phyloP scores from a whole-genome alignment of 2,329 filamentous ascomycete species.

The Helotiales sp. region DNA sequence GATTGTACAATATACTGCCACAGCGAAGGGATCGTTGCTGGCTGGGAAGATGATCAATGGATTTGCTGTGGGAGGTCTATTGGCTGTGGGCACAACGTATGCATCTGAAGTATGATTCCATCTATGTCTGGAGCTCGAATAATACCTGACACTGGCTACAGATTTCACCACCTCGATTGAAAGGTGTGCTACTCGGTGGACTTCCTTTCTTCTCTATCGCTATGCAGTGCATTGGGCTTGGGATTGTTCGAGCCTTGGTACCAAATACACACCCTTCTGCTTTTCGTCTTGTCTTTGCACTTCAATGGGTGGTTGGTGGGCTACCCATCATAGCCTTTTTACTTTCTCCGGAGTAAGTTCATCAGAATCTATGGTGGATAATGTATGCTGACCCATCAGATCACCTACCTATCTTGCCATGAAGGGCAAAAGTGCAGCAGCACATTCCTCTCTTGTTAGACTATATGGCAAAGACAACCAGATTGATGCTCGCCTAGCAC shows the following conservation, averaged over 20 bases:
- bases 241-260: constrained; percentile 16
- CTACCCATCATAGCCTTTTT: constrained; percentile 10
- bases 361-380: not conserved
- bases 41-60: constrained; percentile 26
- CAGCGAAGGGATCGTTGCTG: constrained; percentile 15
- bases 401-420: constrained; percentile 24
- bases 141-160: constrained; percentile 30
- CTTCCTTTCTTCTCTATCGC: constrained; percentile 17
- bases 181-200: constrained; percentile 16
- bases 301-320: constrained; percentile 12
- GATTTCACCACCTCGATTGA: constrained; percentile 21
- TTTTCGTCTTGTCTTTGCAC: constrained; percentile 18
- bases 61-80: constrained; percentile 18
- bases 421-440: constrained; percentile 3
- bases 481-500: constrained; percentile 16
- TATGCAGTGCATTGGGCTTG: constrained; percentile 22
- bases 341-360: constrained; percentile 19
- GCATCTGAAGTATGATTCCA: constrained; percentile 22
- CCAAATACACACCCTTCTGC: constrained; percentile 6
- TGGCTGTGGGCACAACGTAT: constrained; percentile 23
- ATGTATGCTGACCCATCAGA: constrained; percentile 2
- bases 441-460: constrained; percentile 8
- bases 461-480: constrained; percentile 13
- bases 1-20: constrained; percentile 18
- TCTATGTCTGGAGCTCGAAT: not conserved